Evolutionary conservation across 1,284 basidiomycete genomes (phyloP).

Genomic region (Malassezia nana): DNA sequence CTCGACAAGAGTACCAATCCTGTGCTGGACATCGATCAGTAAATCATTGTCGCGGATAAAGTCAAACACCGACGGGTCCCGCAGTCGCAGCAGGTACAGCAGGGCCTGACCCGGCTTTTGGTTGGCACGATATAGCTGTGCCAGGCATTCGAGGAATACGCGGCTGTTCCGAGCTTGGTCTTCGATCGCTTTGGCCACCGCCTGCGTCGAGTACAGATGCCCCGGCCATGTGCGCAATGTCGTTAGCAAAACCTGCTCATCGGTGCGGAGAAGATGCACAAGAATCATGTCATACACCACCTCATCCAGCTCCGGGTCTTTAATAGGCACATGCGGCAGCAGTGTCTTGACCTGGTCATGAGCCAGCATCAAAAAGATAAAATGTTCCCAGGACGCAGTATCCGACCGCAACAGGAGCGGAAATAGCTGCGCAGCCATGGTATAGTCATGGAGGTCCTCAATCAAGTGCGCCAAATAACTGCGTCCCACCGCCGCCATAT

Average conservation of each 20-base stretch:
- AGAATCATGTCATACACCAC: conserved; percentile 92
- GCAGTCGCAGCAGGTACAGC: conserved; percentile 73
- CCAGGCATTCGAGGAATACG: conserved; percentile 81
- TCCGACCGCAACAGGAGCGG: conserved; percentile 76
- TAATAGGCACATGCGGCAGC: conserved; percentile 78
- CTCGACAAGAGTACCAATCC: conserved; percentile 78
- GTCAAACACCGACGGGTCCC: conserved; percentile 81
- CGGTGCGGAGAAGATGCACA: conserved; percentile 70
- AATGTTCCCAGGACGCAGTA: conserved; percentile 77
- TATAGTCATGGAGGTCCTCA: conserved; percentile 59
- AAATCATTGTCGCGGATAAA: conserved; percentile 88
- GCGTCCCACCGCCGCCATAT: conserved; percentile 53
- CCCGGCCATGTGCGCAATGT: conserved; percentile 81
- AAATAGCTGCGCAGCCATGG: conserved; percentile 72
- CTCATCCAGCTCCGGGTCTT: conserved; percentile 66
- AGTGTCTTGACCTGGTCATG: conserved; percentile 71
- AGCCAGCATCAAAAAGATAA: conserved; percentile 84
- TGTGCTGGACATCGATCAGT: conserved; percentile 87
- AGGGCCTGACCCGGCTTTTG: conserved; percentile 87
- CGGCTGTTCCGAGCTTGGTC: conserved; percentile 56
- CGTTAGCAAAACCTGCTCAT: conserved; percentile 63
- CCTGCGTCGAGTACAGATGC: conserved; percentile 75
- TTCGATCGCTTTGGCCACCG: conserved; percentile 76
- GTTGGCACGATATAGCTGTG: conserved; percentile 78
- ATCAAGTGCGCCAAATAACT: conserved; percentile 39